Conservation (phyloP, 805 yeast species). For the Candida palmyrensis region DNA sequence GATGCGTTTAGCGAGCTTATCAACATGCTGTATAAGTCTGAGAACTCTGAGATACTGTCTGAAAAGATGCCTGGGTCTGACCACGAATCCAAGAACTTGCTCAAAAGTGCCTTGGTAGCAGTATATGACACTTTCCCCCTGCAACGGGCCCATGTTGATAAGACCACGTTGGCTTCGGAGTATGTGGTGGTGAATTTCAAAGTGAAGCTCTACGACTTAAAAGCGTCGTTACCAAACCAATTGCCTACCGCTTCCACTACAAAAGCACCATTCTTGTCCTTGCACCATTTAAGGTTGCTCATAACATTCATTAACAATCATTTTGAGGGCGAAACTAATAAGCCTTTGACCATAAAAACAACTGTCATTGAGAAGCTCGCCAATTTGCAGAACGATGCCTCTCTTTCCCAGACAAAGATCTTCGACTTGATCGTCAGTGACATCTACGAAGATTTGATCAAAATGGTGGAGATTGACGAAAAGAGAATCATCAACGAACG, state of each 20-base stretch:
- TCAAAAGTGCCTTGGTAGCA: conserved; percentile 38
- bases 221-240: conserved; percentile 46
- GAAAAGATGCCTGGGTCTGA: neutral
- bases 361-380: conserved; percentile 34
- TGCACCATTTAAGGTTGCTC: conserved; percentile 56
- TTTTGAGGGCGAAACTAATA: conserved; percentile 11
- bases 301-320: conserved; percentile 52
- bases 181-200: conserved; percentile 68
- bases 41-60: too few relatives aligned
- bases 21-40: conserved; percentile 7
- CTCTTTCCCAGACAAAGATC: conserved; percentile 39
- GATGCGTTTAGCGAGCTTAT: conserved; percentile 23
- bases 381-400: conserved; percentile 32
- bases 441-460: conserved; percentile 51
- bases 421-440: conserved; percentile 52
- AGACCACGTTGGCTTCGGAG: conserved; percentile 15
- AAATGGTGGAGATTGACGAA: conserved; percentile 53
- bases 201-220: conserved; percentile 57
- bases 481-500: conserved; percentile 38
- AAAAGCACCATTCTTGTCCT: conserved; percentile 50
- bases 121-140: conserved; percentile 35
- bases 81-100: conserved; percentile 10
- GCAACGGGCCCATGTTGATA: conserved; percentile 4
- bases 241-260: conserved; percentile 47
- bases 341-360: conserved; percentile 33